phyloP scores from a whole-genome alignment of 257 asterid species.

The Leonotis leonurus region DNA sequence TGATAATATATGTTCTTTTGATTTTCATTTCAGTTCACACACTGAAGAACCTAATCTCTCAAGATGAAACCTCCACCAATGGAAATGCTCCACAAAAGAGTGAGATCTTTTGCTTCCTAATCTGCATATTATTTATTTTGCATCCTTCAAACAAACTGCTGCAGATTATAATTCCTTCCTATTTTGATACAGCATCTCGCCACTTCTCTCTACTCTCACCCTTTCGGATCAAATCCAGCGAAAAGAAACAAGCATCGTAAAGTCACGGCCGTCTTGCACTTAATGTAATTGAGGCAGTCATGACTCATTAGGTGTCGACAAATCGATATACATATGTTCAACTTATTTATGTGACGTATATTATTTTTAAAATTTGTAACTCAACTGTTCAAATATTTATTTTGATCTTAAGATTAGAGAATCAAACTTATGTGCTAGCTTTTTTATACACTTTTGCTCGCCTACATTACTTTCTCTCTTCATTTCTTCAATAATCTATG shows the following conservation, averaged over 20 bases:
- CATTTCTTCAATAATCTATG: too few relatives aligned
- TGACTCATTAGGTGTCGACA: too few relatives aligned
- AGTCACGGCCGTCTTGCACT: too few relatives aligned
- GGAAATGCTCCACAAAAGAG: constrained; percentile 60
- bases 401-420: too few relatives aligned
- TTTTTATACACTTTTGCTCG: too few relatives aligned
- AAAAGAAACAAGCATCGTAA: constrained; percentile 52
- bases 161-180: neutral
- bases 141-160: neutral
- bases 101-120: constrained; percentile 24
- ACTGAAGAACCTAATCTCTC: constrained; percentile 66
- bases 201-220: constrained; percentile 75
- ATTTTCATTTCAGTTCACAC: constrained; percentile 52
- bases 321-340: too few relatives aligned
- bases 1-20: constrained; percentile 1
- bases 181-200: constrained; percentile 54
- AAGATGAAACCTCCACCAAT: constrained; percentile 50
- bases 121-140: neutral
- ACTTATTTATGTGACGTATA: too few relatives aligned
- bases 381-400: too few relatives aligned
- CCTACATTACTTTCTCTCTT: too few relatives aligned
- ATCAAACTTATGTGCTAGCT: too few relatives aligned
- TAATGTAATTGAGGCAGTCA: too few relatives aligned
- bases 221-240: constrained; percentile 65
- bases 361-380: too few relatives aligned